Evolutionary conservation across 352 stramenopile species (phyloP).

Genomic region (Phytophthora kernoviae): DNA sequence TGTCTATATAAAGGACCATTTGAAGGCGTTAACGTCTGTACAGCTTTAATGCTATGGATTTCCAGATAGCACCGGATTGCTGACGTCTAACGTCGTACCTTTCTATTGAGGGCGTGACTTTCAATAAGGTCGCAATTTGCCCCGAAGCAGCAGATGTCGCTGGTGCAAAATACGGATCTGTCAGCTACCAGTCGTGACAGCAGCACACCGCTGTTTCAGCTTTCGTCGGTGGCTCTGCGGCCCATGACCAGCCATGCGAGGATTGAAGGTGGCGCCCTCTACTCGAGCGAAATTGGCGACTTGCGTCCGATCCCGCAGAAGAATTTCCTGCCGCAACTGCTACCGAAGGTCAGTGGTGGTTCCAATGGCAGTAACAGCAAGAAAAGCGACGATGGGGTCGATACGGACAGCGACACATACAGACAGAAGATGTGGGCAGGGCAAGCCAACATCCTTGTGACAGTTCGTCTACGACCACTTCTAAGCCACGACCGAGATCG

Average conservation of each 20-base stretch:
- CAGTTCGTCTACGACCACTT: conserved; percentile 85
- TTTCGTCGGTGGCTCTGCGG: conserved; percentile 23
- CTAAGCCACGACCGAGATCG: conserved; percentile 74
- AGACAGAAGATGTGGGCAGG: conserved; percentile 87
- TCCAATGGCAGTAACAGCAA: not conserved
- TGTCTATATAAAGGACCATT: too few species aligned
- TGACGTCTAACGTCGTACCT: conserved; percentile 1
- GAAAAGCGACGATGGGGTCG: conserved; percentile 8
- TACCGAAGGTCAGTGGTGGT: not conserved
- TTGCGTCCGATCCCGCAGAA: conserved; percentile 11
- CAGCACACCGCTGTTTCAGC: conserved; percentile 23
- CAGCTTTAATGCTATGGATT: not conserved
- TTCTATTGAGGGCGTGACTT: conserved; percentile 8
- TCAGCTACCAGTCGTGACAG: conserved; percentile 20
- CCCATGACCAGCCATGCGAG: conserved; percentile 40
- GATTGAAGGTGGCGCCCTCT: conserved; percentile 36
- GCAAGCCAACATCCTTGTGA: conserved; percentile 89
- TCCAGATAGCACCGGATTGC: conserved; percentile 6
- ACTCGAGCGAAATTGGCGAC: conserved; percentile 20
- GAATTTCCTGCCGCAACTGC: conserved; percentile 31
- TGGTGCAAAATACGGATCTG: conserved; percentile 14
- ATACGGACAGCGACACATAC: conserved; percentile 67
- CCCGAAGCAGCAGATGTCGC: conserved; percentile 24
- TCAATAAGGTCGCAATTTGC: conserved; percentile 10
- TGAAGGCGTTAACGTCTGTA: too few species aligned